Evolutionary conservation across 2,329 filamentous ascomycete species (phyloP), one percentile per base, ranked within the genome.

Genomic region (Penicillium italicum): DNA sequence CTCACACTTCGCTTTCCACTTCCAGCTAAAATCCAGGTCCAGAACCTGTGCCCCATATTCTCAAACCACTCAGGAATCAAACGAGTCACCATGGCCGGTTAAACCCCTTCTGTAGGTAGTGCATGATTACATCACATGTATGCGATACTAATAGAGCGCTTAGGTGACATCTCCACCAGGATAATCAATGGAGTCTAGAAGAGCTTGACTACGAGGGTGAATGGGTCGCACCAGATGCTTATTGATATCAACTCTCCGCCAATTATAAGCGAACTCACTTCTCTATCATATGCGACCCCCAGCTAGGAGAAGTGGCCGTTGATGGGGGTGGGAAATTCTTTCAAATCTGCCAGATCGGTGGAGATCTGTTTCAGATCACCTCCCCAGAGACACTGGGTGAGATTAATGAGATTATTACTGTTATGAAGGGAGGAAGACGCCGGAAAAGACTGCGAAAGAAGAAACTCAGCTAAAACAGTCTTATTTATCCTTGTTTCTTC

Each of bases 171-270:
- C 31, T 51, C 40, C 49, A 30, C 30, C 31, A 36, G 49, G 40
- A 37, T 44, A 40, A 40, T 30, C 31, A 30, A 52, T 22, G 41
- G 41, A 38, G 45, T 20, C 50, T 43, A 47, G 52, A 54, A 22
- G 45, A 54, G 18, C 52, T 54, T 14, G 45, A 54, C 37, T 49
- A 54, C n/a, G 38, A 44, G 38, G 42, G 30, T 44, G 52, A 49
- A 49, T 49, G 33, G 38, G 31, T 33, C 5, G 24, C 37, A 26
- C 30, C 42, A 44, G 45, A 36, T 24, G 40, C 37, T n/a, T 50
- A 40, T 45, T 24, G 40, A 1, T 40, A 54, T 37, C 44, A 49
- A 22, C 11, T 49, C 22, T 24, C 44, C 24, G 20, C 28, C 40
- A 12, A 30, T 20, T 44, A 44, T 28, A 14, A 33, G 2, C 45